phyloP scores from a whole-genome alignment of 257 asterid species.

The Nemophila menziesii region DNA sequence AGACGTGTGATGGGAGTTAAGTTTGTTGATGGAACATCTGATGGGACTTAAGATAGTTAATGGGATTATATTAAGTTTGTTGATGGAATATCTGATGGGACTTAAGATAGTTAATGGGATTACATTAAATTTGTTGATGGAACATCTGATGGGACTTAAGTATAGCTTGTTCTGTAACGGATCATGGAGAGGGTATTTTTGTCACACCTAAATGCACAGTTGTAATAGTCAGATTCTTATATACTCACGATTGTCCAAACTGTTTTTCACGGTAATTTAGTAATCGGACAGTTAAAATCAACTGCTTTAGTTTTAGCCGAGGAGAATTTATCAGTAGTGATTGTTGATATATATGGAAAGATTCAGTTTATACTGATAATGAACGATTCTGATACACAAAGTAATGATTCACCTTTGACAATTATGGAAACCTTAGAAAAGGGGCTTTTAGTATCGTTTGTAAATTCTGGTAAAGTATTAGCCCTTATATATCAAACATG shows the following conservation, averaged over 20 bases:
- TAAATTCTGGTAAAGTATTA: constrained; percentile 39
- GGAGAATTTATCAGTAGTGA: constrained; percentile 53
- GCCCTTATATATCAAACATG: constrained; percentile 57
- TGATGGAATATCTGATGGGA: too few relatives aligned
- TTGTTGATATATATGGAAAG: constrained; percentile 71
- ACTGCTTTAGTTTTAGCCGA: constrained; percentile 37
- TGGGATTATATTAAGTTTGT: too few relatives aligned
- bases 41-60: too few relatives aligned
- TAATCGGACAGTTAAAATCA: constrained; percentile 71
- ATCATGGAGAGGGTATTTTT: constrained; percentile 24
- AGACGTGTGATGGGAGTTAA: too few relatives aligned
- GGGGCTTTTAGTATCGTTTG: constrained; percentile 43
- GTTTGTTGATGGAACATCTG: too few relatives aligned
- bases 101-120: too few relatives aligned
- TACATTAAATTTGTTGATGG: too few relatives aligned
- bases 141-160: too few relatives aligned
- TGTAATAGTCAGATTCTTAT: constrained; percentile 55
- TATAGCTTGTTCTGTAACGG: too few relatives aligned
- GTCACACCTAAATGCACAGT: constrained; percentile 43
- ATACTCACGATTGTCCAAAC: constrained; percentile 75
- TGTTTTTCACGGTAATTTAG: constrained; percentile 62
- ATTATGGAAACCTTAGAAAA: constrained; percentile 37
- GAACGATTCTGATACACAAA: constrained; percentile 35
- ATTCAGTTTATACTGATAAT: constrained; percentile 45
- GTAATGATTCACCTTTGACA: constrained; percentile 29